Base-by-base conservation (phyloP, 495 filamentous ascomycete genomes). In the Penicillium crystallinum region DNA sequence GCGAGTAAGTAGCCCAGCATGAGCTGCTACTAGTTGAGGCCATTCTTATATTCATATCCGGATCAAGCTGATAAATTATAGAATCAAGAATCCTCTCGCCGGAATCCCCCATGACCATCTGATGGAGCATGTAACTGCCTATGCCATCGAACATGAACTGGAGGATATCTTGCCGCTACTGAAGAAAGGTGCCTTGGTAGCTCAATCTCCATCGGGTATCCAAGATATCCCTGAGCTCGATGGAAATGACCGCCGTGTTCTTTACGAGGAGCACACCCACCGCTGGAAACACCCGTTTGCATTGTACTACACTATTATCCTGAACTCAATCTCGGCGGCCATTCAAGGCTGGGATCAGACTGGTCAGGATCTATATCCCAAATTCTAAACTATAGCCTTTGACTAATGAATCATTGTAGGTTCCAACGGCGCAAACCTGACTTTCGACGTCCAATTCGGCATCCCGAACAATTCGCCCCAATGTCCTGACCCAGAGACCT, bases 381-480 rank as follows among this genome's bases (percentile, higher is more conserved):
- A 11, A 33, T 10, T 33, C 5, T 23, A 14, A 12, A 9, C n/a
- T n/a, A n/a, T n/a, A n/a, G n/a, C n/a, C n/a, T n/a, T 39, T 40
- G 25, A n/a, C 46, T 49, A 10, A 49, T 22, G 11, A 0, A 6
- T 30, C 29, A 33, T 69, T 57, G 5, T 65, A 69, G 66, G 86
- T n/a, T 81, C 79, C 2, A 90, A 90, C 58, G 87, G 87, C 40
- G 87, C 87, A 23, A 90, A 84, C 53, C 72, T 90, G 55, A 80
- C 78, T 46, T 90, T 88, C 65, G 81, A 80, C 5, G 46, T 57
- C 0, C 67, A 64, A 7, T 77, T 82, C 40, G 71, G 71, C 23
- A 72, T 80, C 23, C 57, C 59, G 0, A 49, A 70, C 40, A 56
- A 53, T 18, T 47, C 56, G 27, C 54, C 77, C 62, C 49, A 74